phyloP scores from a whole-genome alignment of 2,329 filamentous ascomycete species.

The Aaosphaeria pasadenensis region DNA sequence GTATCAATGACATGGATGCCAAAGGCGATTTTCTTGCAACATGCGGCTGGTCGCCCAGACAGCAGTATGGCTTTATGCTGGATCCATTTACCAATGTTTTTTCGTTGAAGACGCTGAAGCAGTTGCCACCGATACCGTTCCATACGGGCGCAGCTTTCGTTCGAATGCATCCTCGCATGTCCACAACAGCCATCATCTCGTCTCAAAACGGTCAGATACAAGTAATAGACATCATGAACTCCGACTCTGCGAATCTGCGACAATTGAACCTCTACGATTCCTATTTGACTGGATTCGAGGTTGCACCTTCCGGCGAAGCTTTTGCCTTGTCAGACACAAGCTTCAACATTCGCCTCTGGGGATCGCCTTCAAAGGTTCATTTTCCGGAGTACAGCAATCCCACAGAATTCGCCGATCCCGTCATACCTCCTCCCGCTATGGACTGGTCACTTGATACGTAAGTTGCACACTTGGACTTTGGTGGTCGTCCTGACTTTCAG shows the following conservation, averaged over 20 bases:
- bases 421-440: slow-evolving; percentile 57
- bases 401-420: slow-evolving; percentile 67
- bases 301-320: slow-evolving; percentile 84
- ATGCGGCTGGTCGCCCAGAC: slow-evolving; percentile 86
- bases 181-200: slow-evolving; percentile 89
- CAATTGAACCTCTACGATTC: slow-evolving; percentile 72
- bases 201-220: slow-evolving; percentile 93
- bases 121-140: slow-evolving; percentile 86
- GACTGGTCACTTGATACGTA: slow-evolving; percentile 72
- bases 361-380: slow-evolving; percentile 77
- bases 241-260: slow-evolving; percentile 79
- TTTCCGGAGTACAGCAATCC: slow-evolving; percentile 80
- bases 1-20: slow-evolving; percentile 95
- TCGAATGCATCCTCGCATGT: slow-evolving; percentile 92
- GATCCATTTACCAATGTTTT: slow-evolving; percentile 95
- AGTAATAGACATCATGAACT: slow-evolving; percentile 92
- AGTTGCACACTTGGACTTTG: slow-evolving; percentile 24
- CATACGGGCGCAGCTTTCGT: slow-evolving; percentile 92
- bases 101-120: slow-evolving; percentile 85
- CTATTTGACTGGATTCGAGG: slow-evolving; percentile 76
- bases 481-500: neutral
- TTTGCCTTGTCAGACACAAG: slow-evolving; percentile 78
- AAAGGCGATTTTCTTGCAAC: slow-evolving; percentile 94
- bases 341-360: slow-evolving; percentile 81
- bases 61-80: slow-evolving; percentile 74